Base-by-base conservation (phyloP, 768 basidiomycete species). In the Cystofilobasidium macerans region DNA sequence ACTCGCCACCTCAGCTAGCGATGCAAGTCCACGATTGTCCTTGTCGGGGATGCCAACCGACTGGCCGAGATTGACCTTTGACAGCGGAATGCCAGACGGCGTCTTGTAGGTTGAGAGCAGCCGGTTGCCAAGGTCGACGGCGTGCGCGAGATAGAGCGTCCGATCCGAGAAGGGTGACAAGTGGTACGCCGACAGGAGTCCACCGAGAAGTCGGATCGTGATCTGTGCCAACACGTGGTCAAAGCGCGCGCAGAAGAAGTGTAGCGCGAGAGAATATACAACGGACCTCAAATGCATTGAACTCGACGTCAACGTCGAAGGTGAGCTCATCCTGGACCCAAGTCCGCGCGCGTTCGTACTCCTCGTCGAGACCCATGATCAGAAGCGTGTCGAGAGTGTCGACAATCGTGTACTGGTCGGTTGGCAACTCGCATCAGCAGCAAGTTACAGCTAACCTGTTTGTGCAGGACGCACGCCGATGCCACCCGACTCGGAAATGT, bases 131-230 rank as follows among this genome's bases (percentile, higher is more conserved):
- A 98, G 83, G 62, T 95, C 91, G 13, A 80, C 76, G 0, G 93
- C 89, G 68, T 84, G 85, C 64, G 85, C 79, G 13, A 95, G 81
- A 73, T 83, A 90, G 3, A 93, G 71, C 6, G 78, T 71, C 67
- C 92, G 86, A 36, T 82, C 77, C 0, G 51, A n/a, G 2, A 71
- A 69, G 0, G 64, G 69, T 20, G 79, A 80, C 13, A 95, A 81
- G 71, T 91, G 84, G 72, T 90, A 85, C 0, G 91, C 87, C 1
- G 91, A 85, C 1, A 97, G 79, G 5, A 98, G 81, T 0, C 94
- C 94, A 12, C 94, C 93, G 3, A 98, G 80, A 0, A 94, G 82
- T 28, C 93, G 85, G 61, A 95, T 97, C 0, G 91, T 95, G 1
- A 88, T 92, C 89, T 67, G 59, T 12, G 0, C 22, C 20, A 16